phyloP scores from a whole-genome alignment of 176 grass and related monocot species.

The Oryza longistaminata region DNA sequence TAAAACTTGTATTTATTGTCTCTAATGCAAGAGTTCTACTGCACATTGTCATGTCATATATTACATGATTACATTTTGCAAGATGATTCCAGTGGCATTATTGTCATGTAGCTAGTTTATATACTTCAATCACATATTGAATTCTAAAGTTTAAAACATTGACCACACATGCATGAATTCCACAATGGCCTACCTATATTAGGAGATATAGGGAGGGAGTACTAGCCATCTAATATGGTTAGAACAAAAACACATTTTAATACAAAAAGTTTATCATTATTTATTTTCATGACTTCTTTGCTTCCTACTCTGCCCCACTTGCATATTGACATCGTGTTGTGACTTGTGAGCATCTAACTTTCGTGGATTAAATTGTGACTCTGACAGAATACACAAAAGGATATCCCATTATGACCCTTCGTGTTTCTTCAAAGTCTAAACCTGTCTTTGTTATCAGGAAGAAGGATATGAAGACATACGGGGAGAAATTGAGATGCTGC shows the following conservation, averaged over 20 bases:
- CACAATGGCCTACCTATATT: neutral
- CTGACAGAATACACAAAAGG: conserved; percentile 4
- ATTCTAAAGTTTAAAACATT: neutral
- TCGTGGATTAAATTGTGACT: conserved; percentile 8
- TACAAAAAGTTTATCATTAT: neutral
- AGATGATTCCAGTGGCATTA: neutral
- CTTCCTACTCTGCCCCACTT: neutral
- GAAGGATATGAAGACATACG: conserved; percentile 97
- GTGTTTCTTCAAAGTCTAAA: conserved; percentile 27
- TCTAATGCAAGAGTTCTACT: neutral
- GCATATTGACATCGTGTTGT: conserved; percentile 23
- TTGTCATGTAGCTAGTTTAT: neutral
- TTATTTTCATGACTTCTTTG: neutral
- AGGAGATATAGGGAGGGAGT: neutral
- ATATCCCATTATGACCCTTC: conserved; percentile 24
- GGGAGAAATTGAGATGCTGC: conserved; percentile 99
- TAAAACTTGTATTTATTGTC: neutral
- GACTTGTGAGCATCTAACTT: conserved; percentile 23
- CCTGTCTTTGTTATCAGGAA: conserved; percentile 61
- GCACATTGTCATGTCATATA: neutral
- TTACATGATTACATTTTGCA: neutral
- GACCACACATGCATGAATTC: neutral
- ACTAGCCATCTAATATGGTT: neutral
- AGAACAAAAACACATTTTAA: neutral
- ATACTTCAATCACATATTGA: neutral